These are phyloP conservation scores for Diddensiella transvaalensis DNA, from an alignment of 805 yeast genomes.

Conservation along the genomic window DNA sequence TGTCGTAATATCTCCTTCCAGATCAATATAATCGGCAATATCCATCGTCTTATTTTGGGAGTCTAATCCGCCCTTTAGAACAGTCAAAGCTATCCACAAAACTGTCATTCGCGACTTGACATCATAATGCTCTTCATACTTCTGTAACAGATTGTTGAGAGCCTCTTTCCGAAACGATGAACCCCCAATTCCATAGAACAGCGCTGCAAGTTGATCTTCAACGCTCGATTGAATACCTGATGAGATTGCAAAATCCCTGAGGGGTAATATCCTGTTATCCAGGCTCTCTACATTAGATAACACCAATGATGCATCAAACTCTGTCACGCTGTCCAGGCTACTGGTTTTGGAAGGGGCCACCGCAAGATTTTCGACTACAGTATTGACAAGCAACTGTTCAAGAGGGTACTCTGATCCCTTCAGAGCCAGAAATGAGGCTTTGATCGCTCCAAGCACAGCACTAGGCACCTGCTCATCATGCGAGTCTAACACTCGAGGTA, in stretches of 20 bases:
- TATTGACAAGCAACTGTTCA: background rate
- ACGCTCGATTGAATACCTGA: background rate
- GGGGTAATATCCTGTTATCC: background rate
- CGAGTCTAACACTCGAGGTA: constrained; percentile 24
- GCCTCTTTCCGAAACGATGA: background rate
- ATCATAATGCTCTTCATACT: background rate
- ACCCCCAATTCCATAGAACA: background rate
- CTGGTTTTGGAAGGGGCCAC: background rate
- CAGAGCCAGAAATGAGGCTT: constrained; percentile 9
- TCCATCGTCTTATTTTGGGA: background rate
- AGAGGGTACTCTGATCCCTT: constrained; percentile 3
- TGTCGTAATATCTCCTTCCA: background rate
- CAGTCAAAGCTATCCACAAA: constrained; percentile 7
- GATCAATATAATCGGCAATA: background rate
- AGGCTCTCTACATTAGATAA: background rate
- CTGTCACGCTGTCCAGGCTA: background rate
- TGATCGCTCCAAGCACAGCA: constrained; percentile 16
- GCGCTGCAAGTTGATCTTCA: background rate
- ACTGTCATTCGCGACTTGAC: constrained; percentile 1
- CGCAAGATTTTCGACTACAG: background rate
- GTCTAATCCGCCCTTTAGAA: constrained; percentile 5
- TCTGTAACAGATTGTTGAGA: background rate
- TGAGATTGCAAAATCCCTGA: background rate
- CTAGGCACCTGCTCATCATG: constrained; percentile 27
- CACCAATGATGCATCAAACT: background rate